Base-by-base conservation (phyloP, 495 filamentous ascomycete species). In the Haplographium delicatum region DNA sequence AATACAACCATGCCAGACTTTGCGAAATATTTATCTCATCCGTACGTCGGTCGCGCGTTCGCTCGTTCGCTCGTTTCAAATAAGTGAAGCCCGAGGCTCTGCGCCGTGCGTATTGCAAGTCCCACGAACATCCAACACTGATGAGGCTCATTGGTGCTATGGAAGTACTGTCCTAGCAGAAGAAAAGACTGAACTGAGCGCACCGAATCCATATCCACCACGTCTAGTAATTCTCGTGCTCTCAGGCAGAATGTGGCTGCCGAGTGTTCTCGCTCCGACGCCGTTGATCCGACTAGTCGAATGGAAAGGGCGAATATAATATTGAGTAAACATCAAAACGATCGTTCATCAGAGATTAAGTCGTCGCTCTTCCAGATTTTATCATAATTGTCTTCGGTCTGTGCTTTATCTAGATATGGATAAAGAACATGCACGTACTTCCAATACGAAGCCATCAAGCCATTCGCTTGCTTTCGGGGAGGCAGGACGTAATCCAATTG, bases 1-100 rank as follows among this genome's bases (percentile, higher is more conserved):
- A 9, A 72, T 62, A 43, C 70, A 72, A 1, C 67, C 67, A 52
- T 72, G 68, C 68, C 68, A 72, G 37, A 71, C 58, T 47, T 66
- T 68, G 9, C 68, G 59, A 0, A 64, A 62, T 27, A 72, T 26
- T 26, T 72, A 66, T 45, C 65, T 61, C 23, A 66, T 62, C 33
- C 62, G 58, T 9, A 62, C 23, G 4, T 13, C 18, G 20, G 18
- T 9, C 31, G 19, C 20, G 13, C n/a, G n/a, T n/a, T n/a, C n/a
- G n/a, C n/a, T n/a, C 31, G 22, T 19, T 16, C 23, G 34, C 26
- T 50, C 3, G 19, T 40, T 30, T 5, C n/a, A 10, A 16, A 11
- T 5, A 39, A 5, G 23, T 50, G 47, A 15, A 50, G 24, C 26
- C 28, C 47, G 7, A 50, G 24, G 3, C 3, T 28, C 23, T 50